Conservation (phyloP, 441 rosid genomes). For the Gossypium schwendimanii region DNA sequence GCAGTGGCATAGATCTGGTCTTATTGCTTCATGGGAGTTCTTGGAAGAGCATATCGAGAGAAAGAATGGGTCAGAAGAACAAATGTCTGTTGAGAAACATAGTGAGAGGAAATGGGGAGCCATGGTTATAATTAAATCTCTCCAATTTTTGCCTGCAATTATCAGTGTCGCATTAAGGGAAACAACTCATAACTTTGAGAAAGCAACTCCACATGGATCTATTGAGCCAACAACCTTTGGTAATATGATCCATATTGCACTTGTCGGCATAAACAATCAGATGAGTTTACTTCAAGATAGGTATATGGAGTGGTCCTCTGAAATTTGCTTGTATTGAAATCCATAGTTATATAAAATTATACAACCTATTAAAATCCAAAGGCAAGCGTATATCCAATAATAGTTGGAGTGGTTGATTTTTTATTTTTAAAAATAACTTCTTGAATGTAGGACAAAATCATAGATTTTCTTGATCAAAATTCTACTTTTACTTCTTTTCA, state of each 20-base stretch:
- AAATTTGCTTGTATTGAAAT: constrained; percentile 9
- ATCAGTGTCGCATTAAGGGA: constrained; percentile 74
- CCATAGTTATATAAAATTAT: neutral
- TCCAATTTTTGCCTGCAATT: constrained; percentile 73
- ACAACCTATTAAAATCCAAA: neutral
- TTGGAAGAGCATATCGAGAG: constrained; percentile 80
- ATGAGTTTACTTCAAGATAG: constrained; percentile 99
- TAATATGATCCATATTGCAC: constrained; percentile 95
- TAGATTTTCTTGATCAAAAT: neutral
- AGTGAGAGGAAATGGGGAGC: constrained; percentile 92
- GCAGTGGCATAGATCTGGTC: constrained; percentile 99
- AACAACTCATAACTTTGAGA: constrained; percentile 55
- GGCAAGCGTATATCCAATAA: neutral
- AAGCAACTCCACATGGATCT: constrained; percentile 34
- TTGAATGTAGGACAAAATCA: neutral
- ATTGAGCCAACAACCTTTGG: constrained; percentile 45
- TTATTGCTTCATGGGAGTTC: constrained; percentile 98
- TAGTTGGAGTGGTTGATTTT: neutral
- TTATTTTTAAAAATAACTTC: neutral
- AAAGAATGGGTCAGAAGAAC: constrained; percentile 54
- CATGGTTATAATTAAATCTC: constrained; percentile 92
- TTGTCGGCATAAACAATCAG: constrained; percentile 93
- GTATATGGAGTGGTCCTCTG: constrained; percentile 30
- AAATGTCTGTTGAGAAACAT: constrained; percentile 55
- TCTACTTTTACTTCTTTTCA: constrained; percentile 29